These are phyloP conservation scores for Lunularia cruciata DNA, from an alignment of 225 moss, liverwort and hornwort species.

Conservation along the genomic window DNA sequence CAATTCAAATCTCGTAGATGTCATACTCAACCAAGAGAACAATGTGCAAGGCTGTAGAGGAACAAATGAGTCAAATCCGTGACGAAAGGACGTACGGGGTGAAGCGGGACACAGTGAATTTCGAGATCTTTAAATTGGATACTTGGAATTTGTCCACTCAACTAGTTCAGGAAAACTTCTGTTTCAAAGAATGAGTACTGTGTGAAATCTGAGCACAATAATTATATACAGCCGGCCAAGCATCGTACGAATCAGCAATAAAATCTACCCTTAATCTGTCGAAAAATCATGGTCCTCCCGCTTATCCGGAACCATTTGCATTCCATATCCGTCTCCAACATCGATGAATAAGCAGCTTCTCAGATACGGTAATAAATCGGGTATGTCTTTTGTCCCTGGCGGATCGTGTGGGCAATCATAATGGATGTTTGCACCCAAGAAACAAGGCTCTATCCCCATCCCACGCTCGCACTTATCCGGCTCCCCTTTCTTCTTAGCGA, in stretches of 20 bases:
- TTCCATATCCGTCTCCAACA: constrained; percentile 37
- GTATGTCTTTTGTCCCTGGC: constrained; percentile 41
- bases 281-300: constrained; percentile 25
- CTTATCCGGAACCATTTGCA: constrained; percentile 34
- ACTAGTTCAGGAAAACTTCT: not conserved
- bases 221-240: constrained; percentile 21
- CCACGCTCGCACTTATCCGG: constrained; percentile 30
- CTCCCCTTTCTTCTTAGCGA: constrained; percentile 22
- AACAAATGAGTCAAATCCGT: too few species aligned
- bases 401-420: constrained; percentile 59
- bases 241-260: not conserved
- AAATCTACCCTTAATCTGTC: constrained; percentile 5
- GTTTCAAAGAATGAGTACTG: constrained; percentile 22
- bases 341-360: constrained; percentile 65
- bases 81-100: too few species aligned
- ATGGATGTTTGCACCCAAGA: constrained; percentile 46
- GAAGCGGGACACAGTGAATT: too few species aligned
- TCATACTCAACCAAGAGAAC: too few species aligned
- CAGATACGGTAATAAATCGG: constrained; percentile 58
- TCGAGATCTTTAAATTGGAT: not conserved
- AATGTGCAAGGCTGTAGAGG: too few species aligned
- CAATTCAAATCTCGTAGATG: too few species aligned
- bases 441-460: constrained; percentile 32
- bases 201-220: not conserved
- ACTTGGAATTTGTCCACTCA: not conserved